These are phyloP conservation scores for Sonneratia alba DNA, from an alignment of 345 rosid species.

Conservation along the genomic window DNA sequence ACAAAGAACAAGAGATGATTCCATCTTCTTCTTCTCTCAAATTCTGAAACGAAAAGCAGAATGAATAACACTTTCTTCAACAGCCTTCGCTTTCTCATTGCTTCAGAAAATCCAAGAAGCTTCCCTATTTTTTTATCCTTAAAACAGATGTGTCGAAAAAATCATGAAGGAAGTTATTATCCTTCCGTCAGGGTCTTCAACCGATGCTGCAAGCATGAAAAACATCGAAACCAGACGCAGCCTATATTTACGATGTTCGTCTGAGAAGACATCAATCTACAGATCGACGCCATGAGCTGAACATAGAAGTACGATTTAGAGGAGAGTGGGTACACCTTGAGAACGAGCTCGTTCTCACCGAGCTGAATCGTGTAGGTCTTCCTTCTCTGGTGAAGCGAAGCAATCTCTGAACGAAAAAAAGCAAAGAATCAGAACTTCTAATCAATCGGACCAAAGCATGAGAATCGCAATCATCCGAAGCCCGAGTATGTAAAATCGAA, in stretches of 20 bases:
- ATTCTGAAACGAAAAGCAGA: neutral
- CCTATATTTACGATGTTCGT: neutral
- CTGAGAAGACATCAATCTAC: neutral
- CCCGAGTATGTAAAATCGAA: neutral
- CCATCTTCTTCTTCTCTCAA: neutral
- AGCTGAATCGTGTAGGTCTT: slow-evolving; percentile 93
- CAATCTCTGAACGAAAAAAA: slow-evolving; percentile 40
- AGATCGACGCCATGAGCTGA: neutral
- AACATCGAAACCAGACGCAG: neutral
- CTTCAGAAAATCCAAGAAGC: neutral
- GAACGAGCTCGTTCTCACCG: slow-evolving; percentile 95
- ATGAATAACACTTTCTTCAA: neutral
- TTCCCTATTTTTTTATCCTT: neutral
- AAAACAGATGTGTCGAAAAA: neutral
- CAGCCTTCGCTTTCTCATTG: neutral
- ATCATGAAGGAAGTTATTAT: neutral
- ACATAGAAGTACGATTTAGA: neutral
- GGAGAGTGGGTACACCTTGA: slow-evolving; percentile 36
- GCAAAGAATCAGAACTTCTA: neutral
- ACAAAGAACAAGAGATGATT: neutral
- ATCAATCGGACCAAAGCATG: neutral
- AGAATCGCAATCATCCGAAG: neutral
- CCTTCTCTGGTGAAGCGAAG: slow-evolving; percentile 81
- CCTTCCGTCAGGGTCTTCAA: neutral
- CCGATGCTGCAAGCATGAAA: neutral